Percentiles rank a stretch among this genome's conserved stretches.
Evolutionary conservation across 2,329 filamentous ascomycete genomes (phyloP).

Genomic region (Fusarium concolor): DNA sequence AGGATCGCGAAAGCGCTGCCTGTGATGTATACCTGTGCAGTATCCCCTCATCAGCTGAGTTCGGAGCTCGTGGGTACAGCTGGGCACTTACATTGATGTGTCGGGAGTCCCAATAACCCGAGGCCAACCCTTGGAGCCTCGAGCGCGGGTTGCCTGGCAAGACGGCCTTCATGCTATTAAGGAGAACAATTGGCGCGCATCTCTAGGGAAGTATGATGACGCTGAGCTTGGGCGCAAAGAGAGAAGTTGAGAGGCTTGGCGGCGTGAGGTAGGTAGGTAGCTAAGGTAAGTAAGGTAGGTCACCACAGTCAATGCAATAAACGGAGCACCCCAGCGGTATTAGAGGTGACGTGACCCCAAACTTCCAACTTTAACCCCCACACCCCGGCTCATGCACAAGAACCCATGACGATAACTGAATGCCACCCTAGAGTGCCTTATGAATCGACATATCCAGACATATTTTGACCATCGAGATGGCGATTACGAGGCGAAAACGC

Average conservation of each 20-base stretch:
- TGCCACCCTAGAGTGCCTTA: constrained; percentile 3
- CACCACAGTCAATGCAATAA: constrained; percentile 37
- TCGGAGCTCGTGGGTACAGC: neutral
- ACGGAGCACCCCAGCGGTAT: constrained; percentile 20
- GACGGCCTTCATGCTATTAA: constrained; percentile 77
- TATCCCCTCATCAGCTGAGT: constrained; percentile 16
- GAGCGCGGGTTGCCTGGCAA: constrained; percentile 82
- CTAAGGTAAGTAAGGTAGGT: constrained; percentile 8
- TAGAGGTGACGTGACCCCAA: constrained; percentile 37
- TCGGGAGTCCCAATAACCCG: constrained; percentile 77
- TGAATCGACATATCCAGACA: neutral
- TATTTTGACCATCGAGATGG: neutral
- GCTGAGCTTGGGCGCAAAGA: constrained; percentile 18
- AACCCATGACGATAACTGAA: constrained; percentile 13
- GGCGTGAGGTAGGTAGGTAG: constrained; percentile 10
- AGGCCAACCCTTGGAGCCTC: constrained; percentile 81
- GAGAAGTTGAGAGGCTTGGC: constrained; percentile 2
- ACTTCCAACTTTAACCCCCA: neutral
- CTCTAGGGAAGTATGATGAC: constrained; percentile 18
- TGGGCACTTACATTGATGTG: constrained; percentile 74
- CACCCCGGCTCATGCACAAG: constrained; percentile 14
- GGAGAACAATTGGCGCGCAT: constrained; percentile 39
- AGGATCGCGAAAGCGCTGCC: constrained; percentile 90
- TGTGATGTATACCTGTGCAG: constrained; percentile 82
- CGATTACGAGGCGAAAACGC: neutral